Evolutionary conservation across 257 asterid species (phyloP), one percentile per base, ranked within the genome.

Genomic region (Craterostigma plantagineum): DNA sequence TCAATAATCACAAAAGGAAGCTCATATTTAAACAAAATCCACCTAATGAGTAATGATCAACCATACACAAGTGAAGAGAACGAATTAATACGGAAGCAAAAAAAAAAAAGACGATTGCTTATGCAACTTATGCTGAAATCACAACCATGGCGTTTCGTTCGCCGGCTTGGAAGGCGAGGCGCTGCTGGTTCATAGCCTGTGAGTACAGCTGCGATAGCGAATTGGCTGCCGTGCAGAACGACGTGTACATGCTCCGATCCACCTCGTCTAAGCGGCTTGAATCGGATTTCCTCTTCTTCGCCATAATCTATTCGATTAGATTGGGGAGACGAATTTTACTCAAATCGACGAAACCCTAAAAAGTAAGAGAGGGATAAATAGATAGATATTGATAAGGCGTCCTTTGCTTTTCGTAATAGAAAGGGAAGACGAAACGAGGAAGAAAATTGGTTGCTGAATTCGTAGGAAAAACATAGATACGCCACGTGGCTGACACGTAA

Each of bases 161-260:
- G 9, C 96, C 96, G 56, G 96, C 84, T 53, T 75, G 91, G 45
- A 85, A 85, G 38, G 92, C 81, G 52, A 81, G 91, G 35, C 73
- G 66, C 54, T 85, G 96, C 18, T 77, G 92, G 67, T 81, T 69
- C 92, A 75, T 85, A 55, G 96, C 74, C 44, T 81, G 94, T 45
- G 92, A 70, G 59, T 85, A 85, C 10, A 81, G 92, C 77, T 85
- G 94, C 10, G 91, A 81, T 10, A 85, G 94, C 18, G 91, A 77
- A 61, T 81, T 85, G 11, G 94, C 92, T 10, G 91, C 76, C 72
- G 72, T 69, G 73, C 91, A 75, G 58, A 81, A 85, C 42, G 91
- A 66, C 46, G 86, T 63, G 59, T 81, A 77, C 92, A 81, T 70
- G 73, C 71, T 71, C 59, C 94, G 94, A 75, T 85, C 96, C 65